A percentile compares a stretch with the other conserved stretches of the same genome.
phyloP scores from a whole-genome alignment of 2,329 filamentous ascomycete species.

The Aspergillaceae sp. region DNA sequence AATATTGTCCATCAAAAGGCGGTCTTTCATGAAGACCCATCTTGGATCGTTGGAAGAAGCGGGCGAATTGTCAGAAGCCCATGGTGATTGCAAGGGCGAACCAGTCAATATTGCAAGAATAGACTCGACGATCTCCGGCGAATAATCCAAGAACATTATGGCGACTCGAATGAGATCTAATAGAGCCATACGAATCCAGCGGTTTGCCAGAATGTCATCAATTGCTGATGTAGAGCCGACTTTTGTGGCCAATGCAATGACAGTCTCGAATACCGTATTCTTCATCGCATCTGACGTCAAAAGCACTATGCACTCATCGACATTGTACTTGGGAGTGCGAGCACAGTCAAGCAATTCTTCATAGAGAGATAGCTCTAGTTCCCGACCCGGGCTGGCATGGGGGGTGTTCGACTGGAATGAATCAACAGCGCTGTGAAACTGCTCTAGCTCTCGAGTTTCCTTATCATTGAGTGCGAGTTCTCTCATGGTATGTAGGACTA shows the following conservation, averaged over 20 bases:
- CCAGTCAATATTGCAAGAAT: constrained; percentile 57
- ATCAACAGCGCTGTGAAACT: constrained; percentile 34
- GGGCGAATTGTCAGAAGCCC: constrained; percentile 9
- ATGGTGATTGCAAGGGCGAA: constrained; percentile 12
- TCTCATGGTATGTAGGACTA: constrained; percentile 63
- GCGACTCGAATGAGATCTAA: constrained; percentile 63
- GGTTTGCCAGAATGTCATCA: constrained; percentile 48
- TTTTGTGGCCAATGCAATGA: constrained; percentile 37
- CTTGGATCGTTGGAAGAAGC: constrained; percentile 30
- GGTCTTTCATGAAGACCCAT: constrained; percentile 50
- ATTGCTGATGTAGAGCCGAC: constrained; percentile 42
- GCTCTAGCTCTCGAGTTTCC: constrained; percentile 42
- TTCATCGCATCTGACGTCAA: constrained; percentile 41
- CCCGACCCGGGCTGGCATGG: constrained; percentile 18
- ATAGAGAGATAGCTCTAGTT: constrained; percentile 34
- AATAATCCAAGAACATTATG: constrained; percentile 61
- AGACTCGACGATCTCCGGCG: constrained; percentile 59
- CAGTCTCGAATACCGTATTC: constrained; percentile 42
- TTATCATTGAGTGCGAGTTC: constrained; percentile 54
- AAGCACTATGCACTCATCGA: constrained; percentile 41
- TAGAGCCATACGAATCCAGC: constrained; percentile 55
- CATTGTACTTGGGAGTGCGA: constrained; percentile 26
- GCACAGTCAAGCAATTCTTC: constrained; percentile 42
- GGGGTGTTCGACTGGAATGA: constrained; percentile 31
- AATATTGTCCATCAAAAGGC: constrained; percentile 47